Base-by-base conservation (phyloP, 345 rosid species). In the Populus nigra region DNA sequence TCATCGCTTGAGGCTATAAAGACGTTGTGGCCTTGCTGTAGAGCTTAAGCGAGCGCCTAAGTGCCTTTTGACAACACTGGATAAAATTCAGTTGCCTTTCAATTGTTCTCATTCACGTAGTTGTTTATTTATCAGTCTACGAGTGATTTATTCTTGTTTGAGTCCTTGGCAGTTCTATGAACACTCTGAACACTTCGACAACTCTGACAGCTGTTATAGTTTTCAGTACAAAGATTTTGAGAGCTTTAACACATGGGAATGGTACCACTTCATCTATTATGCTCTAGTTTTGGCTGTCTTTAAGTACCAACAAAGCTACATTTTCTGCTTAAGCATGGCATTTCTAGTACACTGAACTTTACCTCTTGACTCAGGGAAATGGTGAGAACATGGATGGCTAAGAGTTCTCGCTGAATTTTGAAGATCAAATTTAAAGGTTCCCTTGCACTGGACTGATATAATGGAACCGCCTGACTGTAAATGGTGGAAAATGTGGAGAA, bases 211-310 rank as follows among this genome's bases (percentile, higher is more conserved):
- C n/a, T 49, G 12, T 77, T 16, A 41, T 31, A 43, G 55, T 29
- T 59, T 20, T 27, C 17, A 3, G 67, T 22, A 16, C 13, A 29
- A 36, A 53, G 55, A 13, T 55, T 27, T 29, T 5, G 71, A 77
- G 36, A 80, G 88, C 80, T 63, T 74, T 10, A 17, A 69, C 81
- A 33, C 82, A 23, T 27, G 68, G 53, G 75, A 72, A n/a, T 15
- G 82, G 82, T 83, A 79, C 57, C n/a, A 5, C 49, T 68, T 45
- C 4, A 36, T 23, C 67, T 20, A 5, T 36, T 23, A 1, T 59
- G 15, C 10, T 25, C 38, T 35, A n/a, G 22, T 59, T 57, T 59
- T 36, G 22, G 41, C 8, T 13, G 50, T 73, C 43, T 22, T 27
- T 16, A 8, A 1, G 17, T 5, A 22, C 11, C 65, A 8, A 0